These are phyloP conservation scores for Penicillium sp. DNA, from an alignment of 2,329 filamentous ascomycete genomes.

Conservation along the genomic window DNA sequence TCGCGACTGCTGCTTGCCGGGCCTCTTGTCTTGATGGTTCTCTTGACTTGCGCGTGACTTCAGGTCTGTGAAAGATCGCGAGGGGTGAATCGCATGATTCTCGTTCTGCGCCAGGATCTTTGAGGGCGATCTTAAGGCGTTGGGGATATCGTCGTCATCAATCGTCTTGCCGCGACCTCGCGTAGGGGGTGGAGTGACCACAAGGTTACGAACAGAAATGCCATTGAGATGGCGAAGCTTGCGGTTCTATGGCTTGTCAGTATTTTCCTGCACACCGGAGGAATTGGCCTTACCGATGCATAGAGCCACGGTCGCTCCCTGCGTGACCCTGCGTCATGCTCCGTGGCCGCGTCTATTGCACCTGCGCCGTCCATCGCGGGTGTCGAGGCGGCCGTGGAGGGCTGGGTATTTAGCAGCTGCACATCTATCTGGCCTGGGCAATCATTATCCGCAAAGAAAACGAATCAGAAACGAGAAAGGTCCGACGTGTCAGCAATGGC, in stretches of 20 bases:
- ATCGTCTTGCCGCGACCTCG: conserved; percentile 58
- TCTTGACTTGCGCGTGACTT: conserved; percentile 25
- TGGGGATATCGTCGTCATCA: conserved; percentile 70
- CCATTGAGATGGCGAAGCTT: conserved; percentile 82
- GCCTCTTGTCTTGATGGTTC: conserved; percentile 15
- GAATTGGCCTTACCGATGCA: conserved; percentile 42
- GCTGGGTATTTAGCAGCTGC: conserved; percentile 1
- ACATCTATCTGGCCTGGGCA: background rate
- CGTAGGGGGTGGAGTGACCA: conserved; percentile 55
- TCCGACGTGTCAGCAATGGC: conserved; percentile 5
- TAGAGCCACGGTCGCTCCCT: conserved; percentile 50
- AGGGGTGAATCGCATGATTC: conserved; percentile 50
- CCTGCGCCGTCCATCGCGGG: conserved; percentile 9
- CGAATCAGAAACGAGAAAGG: background rate
- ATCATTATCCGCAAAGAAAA: conserved; percentile 18
- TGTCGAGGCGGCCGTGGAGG: background rate
- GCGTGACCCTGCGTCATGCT: conserved; percentile 31
- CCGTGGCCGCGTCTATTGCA: conserved; percentile 12
- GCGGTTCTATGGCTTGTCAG: conserved; percentile 60
- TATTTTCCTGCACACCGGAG: background rate
- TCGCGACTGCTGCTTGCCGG: conserved; percentile 29
- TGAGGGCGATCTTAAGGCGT: conserved; percentile 59
- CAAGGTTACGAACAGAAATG: conserved; percentile 80
- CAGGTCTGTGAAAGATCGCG: conserved; percentile 56
- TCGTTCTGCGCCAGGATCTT: conserved; percentile 59